Base-by-base conservation (phyloP, 129 eudicot genomes). In the Escallonia rubra region DNA sequence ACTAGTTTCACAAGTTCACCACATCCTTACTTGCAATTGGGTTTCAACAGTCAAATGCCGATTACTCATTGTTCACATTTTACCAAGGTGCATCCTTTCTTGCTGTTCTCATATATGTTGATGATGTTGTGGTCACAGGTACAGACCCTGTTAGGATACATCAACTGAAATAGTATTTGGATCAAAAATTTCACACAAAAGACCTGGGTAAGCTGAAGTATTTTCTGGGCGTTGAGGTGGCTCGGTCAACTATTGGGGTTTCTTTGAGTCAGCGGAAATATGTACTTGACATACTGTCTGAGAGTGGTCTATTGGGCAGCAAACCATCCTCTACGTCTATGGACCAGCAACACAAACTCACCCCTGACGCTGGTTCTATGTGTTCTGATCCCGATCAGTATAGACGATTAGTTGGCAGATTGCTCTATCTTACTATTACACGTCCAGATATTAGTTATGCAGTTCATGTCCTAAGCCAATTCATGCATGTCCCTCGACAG, bases 1-100 rank as follows among this genome's bases (percentile, higher is more conserved):
- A 61, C 11, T 48, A 61, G 74, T 60, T 70, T 49, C 12, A 9
- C 6, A 70, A 59, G 4, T 39, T 70, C 3, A 47, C 67, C 3
- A 2, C 41, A 5, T 59, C 74, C 5, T 38, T 58, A 10, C 15
- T 5, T 7, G 4, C 10, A 1, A 38, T 44, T 70, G 74, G 74
- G 3, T 61, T 60, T 50, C 7, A 1, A 5, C 75, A 60, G 16
- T 59, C 68, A 3, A 2, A 50, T 2, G 14, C 50, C 2, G 68
- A 61, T 53, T 41, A 60, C 40, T 71, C 68, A 5, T 15, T 60
- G 9, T 71, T 71, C 9, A 2, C 39, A 4, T 8, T 6, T 2
- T 3, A 0, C 1, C 2, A 41, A 4, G 41, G 3, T 0, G 42
- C 41, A 0, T 6, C 15, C 2, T 12, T 49, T 4, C 13, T 43